Base-by-base conservation (phyloP, 75 land plant genomes). In the Pinus tabuliformis region DNA sequence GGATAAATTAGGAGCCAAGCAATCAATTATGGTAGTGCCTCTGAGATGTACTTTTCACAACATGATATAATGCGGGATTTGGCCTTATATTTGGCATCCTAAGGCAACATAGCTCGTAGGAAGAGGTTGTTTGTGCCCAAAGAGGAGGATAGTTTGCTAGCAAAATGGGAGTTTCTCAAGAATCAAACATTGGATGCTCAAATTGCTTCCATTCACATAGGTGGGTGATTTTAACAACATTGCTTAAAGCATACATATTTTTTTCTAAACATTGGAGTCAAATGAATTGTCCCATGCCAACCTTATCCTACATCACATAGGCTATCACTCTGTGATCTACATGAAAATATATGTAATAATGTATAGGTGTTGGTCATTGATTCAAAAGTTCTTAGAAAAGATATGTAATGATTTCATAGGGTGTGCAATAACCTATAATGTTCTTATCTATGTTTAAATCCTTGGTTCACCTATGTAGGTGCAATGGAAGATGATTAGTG, bases 31-130 rank as follows among this genome's bases (percentile, higher is more conserved):
- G 73, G 85, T 57, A 78, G 79, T 74, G 80, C 74, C 59, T 73
- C 49, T 59, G 89, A 87, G 52, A 66, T 84, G 20, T 86, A 71
- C 20, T 84, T 84, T 26, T 79, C 82, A 57, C 91, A 89, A 42
- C 91, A 89, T 70, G 86, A 89, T 79, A 76, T 86, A 1, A 59
- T 86, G 66, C 74, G 91, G 79, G 89, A 89, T 63, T 79, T 89
- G 68, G 91, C 89, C 73, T 73, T 86, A 66, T 66, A 84, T 61
- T 5, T 83, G 56, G 77, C 72, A 62, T 81, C 70, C 42, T 70
- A 18, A 0, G 83, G 71, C 3, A 20, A 26, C 6, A 9, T 83
- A 57, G 77, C 78, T 20, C 39, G 75, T 6, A 61, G 85, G n/a
- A 82, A 54, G 74, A 3, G 91, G 65, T 61, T 90, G 54, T 30